Evolutionary conservation across 495 filamentous ascomycete genomes (phyloP).

Genomic region (Lasiosphaeria ovina): DNA sequence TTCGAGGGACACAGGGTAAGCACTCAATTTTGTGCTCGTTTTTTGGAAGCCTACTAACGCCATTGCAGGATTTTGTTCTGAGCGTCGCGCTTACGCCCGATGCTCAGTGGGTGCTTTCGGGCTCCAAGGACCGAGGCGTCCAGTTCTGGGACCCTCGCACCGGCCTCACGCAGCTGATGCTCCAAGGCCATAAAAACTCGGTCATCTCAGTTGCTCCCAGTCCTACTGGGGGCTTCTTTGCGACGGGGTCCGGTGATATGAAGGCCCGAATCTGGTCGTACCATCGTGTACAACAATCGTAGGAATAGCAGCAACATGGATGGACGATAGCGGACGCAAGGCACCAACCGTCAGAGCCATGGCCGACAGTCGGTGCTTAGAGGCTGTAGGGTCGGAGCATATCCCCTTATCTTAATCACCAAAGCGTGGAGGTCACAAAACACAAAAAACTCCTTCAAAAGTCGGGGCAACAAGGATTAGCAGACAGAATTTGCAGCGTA

Average conservation of each 20-base stretch:
- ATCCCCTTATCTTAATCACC: too few species aligned
- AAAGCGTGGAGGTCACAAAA: too few species aligned
- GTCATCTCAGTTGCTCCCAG: slow-evolving; percentile 89
- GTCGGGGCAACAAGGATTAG: too few species aligned
- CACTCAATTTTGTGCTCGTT: slow-evolving; percentile 8
- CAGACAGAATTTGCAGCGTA: too few species aligned
- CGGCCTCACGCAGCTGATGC: slow-evolving; percentile 85
- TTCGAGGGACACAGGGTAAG: slow-evolving; percentile 89
- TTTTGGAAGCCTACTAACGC: slow-evolving; percentile 12
- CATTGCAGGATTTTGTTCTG: slow-evolving; percentile 77
- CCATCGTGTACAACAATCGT: slow-evolving; percentile 31
- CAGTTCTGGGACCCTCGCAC: slow-evolving; percentile 92
- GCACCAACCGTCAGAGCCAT: not conserved
- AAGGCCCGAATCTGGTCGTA: slow-evolving; percentile 87
- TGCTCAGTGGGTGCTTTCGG: slow-evolving; percentile 85
- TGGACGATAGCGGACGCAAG: not conserved
- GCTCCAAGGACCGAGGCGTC: slow-evolving; percentile 85
- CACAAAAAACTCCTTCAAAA: too few species aligned
- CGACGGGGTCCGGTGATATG: slow-evolving; percentile 89
- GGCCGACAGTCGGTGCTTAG: not conserved
- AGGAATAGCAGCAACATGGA: not conserved
- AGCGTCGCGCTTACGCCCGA: slow-evolving; percentile 86
- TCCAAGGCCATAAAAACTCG: slow-evolving; percentile 90
- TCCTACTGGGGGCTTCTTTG: slow-evolving; percentile 74
- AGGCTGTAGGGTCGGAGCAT: too few species aligned